A percentile compares a stretch with the other conserved stretches of the same genome.
Evolutionary conservation across 768 basidiomycete genomes (phyloP).

Genomic region (Termitomyces sp.): DNA sequence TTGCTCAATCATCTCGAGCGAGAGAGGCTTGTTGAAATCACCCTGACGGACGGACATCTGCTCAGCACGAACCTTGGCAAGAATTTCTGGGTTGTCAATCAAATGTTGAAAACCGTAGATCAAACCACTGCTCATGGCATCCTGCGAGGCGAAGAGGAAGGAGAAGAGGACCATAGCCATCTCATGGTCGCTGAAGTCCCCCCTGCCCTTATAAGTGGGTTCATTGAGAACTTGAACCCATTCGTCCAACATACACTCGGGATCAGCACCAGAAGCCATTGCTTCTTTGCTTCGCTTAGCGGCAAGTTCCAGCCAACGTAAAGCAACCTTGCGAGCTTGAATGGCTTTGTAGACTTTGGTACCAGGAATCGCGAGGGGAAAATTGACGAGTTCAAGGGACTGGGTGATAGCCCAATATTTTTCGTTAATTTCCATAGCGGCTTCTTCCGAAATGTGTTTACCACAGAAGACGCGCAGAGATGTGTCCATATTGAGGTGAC

Average conservation of each 20-base stretch:
- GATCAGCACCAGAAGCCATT: conserved; percentile 77
- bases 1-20: conserved; percentile 84
- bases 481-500: conserved; percentile 95
- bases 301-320: conserved; percentile 77
- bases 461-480: conserved; percentile 97
- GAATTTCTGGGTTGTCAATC: conserved; percentile 85
- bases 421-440: conserved; percentile 77
- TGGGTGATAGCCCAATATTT: conserved; percentile 97
- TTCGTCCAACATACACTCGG: conserved; percentile 88
- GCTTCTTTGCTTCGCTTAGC: conserved; percentile 76
- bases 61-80: conserved; percentile 88
- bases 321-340: conserved; percentile 83
- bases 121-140: conserved; percentile 96
- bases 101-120: conserved; percentile 97
- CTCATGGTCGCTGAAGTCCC: conserved; percentile 88
- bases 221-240: conserved; percentile 80
- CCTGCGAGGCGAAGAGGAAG: conserved; percentile 95
- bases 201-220: conserved; percentile 69
- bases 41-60: conserved; percentile 81
- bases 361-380: conserved; percentile 91
- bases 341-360: conserved; percentile 96
- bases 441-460: conserved; percentile 78
- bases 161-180: conserved; percentile 97
- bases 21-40: conserved; percentile 72
- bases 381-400: conserved; percentile 97